A percentile compares a stretch with the other conserved stretches of the same genome.
These are phyloP conservation scores for Opeltia flavorubescens DNA, from an alignment of 495 filamentous ascomycete species.

Conservation along the genomic window DNA sequence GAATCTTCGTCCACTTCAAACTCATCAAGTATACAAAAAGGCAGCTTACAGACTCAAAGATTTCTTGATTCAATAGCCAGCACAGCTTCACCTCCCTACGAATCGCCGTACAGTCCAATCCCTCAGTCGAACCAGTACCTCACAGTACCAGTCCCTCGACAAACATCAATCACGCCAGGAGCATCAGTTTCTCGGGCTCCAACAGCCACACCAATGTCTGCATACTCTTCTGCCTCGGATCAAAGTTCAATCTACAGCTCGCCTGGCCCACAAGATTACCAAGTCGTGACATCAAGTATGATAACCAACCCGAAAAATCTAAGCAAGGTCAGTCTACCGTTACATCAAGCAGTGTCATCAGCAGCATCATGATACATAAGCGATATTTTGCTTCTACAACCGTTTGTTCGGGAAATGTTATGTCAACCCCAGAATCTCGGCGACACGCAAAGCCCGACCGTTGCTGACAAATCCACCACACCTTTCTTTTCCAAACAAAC, in stretches of 20 bases:
- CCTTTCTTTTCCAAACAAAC: not conserved
- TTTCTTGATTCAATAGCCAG: conserved; percentile 4
- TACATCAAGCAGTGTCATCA: conserved; percentile 4
- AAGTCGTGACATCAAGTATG: conserved; percentile 5
- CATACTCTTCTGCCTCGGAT: conserved; percentile 12
- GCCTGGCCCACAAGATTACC: conserved; percentile 1
- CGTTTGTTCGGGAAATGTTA: not conserved
- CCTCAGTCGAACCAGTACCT: not conserved
- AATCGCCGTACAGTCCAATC: conserved; percentile 13
- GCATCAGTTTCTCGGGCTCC: conserved; percentile 3
- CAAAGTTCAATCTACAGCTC: conserved; percentile 9
- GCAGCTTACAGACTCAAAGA: conserved; percentile 3
- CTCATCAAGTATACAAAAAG: conserved; percentile 2
- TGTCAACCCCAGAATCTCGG: not conserved
- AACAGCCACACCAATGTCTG: conserved; percentile 6
- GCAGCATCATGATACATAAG: not conserved
- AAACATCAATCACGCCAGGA: not conserved
- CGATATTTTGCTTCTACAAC: not conserved
- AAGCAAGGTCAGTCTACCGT: conserved; percentile 13
- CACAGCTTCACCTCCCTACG: conserved; percentile 9
- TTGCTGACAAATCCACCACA: conserved; percentile 2
- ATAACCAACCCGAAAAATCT: conserved; percentile 12
- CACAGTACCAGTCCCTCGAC: not conserved
- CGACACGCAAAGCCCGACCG: not conserved
- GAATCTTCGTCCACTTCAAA: conserved; percentile 4